Base-by-base conservation (phyloP, 352 stramenopile genomes). In the Globisporangium alternatum region DNA sequence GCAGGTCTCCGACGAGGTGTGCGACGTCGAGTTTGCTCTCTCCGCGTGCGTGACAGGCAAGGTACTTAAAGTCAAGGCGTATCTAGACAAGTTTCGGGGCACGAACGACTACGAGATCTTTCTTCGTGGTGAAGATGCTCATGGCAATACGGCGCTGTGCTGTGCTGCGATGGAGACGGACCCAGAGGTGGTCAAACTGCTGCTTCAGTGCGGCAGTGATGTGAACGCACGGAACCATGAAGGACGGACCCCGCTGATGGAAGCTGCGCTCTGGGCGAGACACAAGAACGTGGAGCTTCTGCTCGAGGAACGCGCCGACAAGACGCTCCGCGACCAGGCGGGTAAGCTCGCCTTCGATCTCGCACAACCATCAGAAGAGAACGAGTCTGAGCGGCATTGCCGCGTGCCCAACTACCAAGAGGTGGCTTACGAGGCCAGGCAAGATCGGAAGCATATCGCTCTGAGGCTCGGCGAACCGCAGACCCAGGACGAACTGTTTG, bases 101-200 rank as follows among this genome's bases (percentile, higher is more conserved):
- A 51, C 21, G 44, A 25, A 51, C 22, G 44, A 51, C 44, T 51
- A 51, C 44, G 22, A 51, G 44, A 51, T 51, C 21, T 51, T 51
- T 30, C 44, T 51, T 51, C 44, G 10, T 51, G 44, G 44, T 25
- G 44, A 51, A 51, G 44, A 51, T 25, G 19, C 21, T 51, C 21
- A 51, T 25, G 44, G 44, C 21, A 22, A 51, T 25, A 51, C 44
- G 44, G 44, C 44, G 10, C 44, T 51, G 44, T 25, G 22, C 44
- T 25, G 21, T 51, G 44, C 10, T 51, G 44, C 10, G 19, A 51
- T 15, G 44, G 44, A 51, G 10, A 12, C 21, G 44, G 5, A 51
- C 10, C 44, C 44, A 30, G n/a, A 51, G 21, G 30, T 51, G 44
- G 44, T 15, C 44, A 25, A 51, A 30, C 22, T 51, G 44, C 44